phyloP scores from a whole-genome alignment of 23 red algal genomes.

The Gracilaria domingensis region DNA sequence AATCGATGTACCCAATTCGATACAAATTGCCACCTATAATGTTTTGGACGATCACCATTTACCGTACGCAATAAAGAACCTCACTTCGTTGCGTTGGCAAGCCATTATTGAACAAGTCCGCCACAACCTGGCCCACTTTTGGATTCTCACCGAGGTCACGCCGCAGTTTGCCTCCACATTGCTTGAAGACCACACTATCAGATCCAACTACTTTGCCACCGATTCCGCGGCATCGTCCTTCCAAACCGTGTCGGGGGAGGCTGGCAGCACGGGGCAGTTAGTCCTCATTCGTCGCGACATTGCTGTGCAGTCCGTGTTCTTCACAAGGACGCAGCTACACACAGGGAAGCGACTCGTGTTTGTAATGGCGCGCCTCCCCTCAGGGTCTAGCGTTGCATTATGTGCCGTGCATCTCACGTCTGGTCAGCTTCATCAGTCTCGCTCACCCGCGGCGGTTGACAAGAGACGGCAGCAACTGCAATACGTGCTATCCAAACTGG shows the following conservation, averaged over 20 bases:
- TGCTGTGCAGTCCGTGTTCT: conserved; percentile 9
- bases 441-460: not conserved
- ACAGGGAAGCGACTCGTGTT: conserved; percentile 6
- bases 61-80: not conserved
- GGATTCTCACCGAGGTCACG: conserved; percentile 7
- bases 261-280: not conserved
- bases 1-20: not conserved
- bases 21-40: conserved; percentile 8
- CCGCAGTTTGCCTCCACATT: not conserved
- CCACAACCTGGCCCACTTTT: not conserved
- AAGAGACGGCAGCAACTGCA: not conserved
- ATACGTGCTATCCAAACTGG: conserved; percentile 1
- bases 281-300: conserved; percentile 16
- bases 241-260: not conserved
- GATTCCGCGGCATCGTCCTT: not conserved
- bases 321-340: not conserved
- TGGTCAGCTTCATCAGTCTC: conserved; percentile 16
- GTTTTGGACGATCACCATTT: not conserved
- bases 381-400: not conserved
- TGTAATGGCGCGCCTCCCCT: not conserved
- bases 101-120: not conserved
- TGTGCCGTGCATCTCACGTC: conserved; percentile 17
- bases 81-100: not conserved
- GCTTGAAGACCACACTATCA: not conserved
- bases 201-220: not conserved